phyloP scores from a whole-genome alignment of 2,329 filamentous ascomycete genomes.

The Microdochium nivale region DNA sequence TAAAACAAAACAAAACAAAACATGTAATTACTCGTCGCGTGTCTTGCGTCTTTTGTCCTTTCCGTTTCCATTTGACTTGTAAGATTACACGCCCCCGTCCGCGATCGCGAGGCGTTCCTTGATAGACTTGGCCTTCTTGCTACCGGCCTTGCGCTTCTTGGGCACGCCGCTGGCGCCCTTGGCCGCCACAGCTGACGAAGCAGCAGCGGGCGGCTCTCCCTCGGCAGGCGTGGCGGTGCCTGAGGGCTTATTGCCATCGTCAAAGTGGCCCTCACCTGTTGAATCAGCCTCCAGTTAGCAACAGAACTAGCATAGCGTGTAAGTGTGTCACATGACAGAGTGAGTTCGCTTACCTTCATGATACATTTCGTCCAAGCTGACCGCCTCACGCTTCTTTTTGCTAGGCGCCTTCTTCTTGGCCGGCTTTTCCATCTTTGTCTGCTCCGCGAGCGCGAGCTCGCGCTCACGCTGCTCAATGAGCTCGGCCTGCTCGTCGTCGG shows the following conservation, averaged over 20 bases:
- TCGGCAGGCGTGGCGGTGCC: constrained; percentile 77
- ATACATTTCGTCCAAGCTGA: constrained; percentile 93
- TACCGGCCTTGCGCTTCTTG: constrained; percentile 47
- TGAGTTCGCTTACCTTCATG: constrained; percentile 75
- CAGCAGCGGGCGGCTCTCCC: constrained; percentile 36
- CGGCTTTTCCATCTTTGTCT: constrained; percentile 62
- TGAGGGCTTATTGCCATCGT: constrained; percentile 75
- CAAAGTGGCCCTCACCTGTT: constrained; percentile 90
- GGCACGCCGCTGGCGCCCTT: constrained; percentile 20
- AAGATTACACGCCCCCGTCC: constrained; percentile 42
- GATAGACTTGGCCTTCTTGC: constrained; percentile 59
- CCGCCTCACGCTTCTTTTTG: constrained; percentile 47
- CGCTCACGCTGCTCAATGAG: constrained; percentile 89
- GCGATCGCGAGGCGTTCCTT: constrained; percentile 62
- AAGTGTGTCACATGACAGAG: too few relatives aligned
- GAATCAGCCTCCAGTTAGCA: too few relatives aligned
- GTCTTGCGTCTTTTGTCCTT: too few relatives aligned
- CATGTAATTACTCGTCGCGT: too few relatives aligned
- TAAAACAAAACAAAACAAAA: too few relatives aligned
- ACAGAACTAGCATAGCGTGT: too few relatives aligned
- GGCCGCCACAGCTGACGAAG: constrained; percentile 28
- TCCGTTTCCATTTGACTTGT: neutral
- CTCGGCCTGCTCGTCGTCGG: constrained; percentile 92
- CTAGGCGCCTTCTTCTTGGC: constrained; percentile 50
- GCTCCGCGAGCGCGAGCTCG: constrained; percentile 51